Evolutionary conservation across 768 basidiomycete species (phyloP).

Genomic region (Rhizopogon sp.): DNA sequence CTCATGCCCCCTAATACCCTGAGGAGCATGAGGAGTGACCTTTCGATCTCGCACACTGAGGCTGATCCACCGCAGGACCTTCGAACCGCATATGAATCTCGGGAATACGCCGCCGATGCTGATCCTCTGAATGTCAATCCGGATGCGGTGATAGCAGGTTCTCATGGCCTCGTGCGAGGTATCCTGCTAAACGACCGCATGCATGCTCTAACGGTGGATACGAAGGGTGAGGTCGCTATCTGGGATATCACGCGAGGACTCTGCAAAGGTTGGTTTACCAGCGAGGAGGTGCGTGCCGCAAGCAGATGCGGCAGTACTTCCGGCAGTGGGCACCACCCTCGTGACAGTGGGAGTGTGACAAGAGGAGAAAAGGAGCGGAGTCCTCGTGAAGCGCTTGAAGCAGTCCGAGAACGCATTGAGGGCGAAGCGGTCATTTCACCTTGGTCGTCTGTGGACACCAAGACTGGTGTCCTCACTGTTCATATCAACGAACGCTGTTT

Average conservation of each 20-base stretch:
- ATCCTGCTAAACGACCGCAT: conserved; percentile 82
- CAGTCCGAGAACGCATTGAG: conserved; percentile 87
- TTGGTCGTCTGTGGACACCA: conserved; percentile 90
- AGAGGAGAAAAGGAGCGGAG: conserved; percentile 46
- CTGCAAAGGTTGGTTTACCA: conserved; percentile 68
- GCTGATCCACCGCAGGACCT: conserved; percentile 32
- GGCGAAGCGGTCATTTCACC: conserved; percentile 82
- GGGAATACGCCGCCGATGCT: conserved; percentile 84
- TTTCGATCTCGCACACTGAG: conserved; percentile 17
- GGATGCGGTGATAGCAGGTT: conserved; percentile 69
- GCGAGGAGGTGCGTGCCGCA: conserved; percentile 60
- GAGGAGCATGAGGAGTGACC: conserved; percentile 12
- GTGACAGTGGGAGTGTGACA: conserved; percentile 26
- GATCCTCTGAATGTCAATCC: conserved; percentile 48
- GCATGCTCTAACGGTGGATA: conserved; percentile 89
- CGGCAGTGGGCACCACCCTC: conserved; percentile 26
- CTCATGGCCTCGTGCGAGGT: conserved; percentile 77
- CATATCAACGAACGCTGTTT: conserved; percentile 87
- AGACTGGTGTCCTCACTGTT: conserved; percentile 81
- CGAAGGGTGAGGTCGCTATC: conserved; percentile 79
- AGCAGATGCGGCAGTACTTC: conserved; percentile 44
- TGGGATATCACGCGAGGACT: conserved; percentile 85
- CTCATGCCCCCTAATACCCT: conserved; percentile 23
- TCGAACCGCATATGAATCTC: conserved; percentile 52
- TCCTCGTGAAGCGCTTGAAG: conserved; percentile 81